Evolutionary conservation across 768 basidiomycete species (phyloP), one percentile per base, ranked within the genome.

Genomic region (Roridomyces roridus): DNA sequence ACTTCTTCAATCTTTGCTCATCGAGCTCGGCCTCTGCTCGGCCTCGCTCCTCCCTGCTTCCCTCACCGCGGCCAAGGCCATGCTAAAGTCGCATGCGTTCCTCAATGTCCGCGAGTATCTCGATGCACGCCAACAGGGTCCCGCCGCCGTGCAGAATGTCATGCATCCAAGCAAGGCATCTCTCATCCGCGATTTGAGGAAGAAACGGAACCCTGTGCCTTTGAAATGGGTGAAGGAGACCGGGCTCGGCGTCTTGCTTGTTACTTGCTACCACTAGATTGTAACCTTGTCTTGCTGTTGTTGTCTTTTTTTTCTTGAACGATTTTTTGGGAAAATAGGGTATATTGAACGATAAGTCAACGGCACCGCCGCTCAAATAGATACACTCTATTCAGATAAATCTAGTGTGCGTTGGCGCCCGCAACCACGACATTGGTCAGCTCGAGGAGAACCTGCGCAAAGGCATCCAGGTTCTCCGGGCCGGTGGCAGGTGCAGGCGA

Each of bases 71-170:
- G 91, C 90, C n/a, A 86, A 83, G 60, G 81, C 81, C 14, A 74
- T 87, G 37, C 70, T 92, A 43, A 91, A 88, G 71, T 73, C 84
- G 6, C 78, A 77, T 36, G 89, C 78, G 0, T 91, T 91, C 66
- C 64, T 92, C 26, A 91, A 90, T 64, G 82, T 93, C 55, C 79
- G 79, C 45, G 89, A 92, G 57, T 92, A 92, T 68, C 76, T 91
- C 54, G 82, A 82, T 17, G 81, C 81, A 28, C 86, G 91, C 35
- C 76, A 74, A 50, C 79, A 86, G 65, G 89, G 89, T 1, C 84
- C 82, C 26, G 78, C 76, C 6, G 88, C 85, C 23, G 75, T 92
- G 29, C 85, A 76, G 51, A 63, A 74, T 37, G 80, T 86, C 52
- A 77, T 92, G 80, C 83, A 87, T 59, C 83, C 87, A 5, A 88